A percentile compares a stretch with the other conserved stretches of the same genome.
Conservation (phyloP, 2,329 filamentous ascomycete species). For the Verticillium dahliae region DNA sequence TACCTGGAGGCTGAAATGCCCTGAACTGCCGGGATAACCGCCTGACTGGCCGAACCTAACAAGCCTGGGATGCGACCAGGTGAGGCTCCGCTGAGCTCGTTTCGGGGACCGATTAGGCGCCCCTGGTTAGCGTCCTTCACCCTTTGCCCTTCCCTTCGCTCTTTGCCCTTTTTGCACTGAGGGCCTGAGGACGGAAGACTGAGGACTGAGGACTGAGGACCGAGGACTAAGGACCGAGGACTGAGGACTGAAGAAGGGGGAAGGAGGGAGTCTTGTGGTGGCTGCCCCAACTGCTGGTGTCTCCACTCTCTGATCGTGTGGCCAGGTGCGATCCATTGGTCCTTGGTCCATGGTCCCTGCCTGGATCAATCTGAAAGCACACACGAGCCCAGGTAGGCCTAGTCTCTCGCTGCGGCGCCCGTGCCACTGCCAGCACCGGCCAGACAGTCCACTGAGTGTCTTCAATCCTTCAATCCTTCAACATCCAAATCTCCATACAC, state of each 20-base stretch:
- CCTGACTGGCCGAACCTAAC: neutral
- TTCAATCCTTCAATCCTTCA: conserved; percentile 11
- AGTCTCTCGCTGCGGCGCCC: neutral
- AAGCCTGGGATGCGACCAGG: neutral
- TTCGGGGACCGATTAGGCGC: neutral
- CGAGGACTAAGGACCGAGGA: no score
- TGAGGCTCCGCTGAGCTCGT: neutral
- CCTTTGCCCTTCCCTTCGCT: no score
- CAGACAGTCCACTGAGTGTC: neutral
- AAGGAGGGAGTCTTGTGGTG: neutral
- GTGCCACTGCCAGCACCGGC: neutral
- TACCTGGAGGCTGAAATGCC: neutral
- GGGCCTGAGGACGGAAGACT: neutral
- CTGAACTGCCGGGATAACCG: neutral
- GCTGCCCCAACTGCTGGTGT: neutral
- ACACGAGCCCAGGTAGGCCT: neutral
- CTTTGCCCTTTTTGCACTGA: neutral
- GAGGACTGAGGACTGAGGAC: no score
- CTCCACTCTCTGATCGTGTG: neutral
- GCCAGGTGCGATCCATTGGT: neutral
- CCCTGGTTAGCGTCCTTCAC: neutral
- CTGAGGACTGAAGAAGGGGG: neutral
- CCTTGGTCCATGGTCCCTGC: neutral
- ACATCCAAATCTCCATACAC: conserved; percentile 4
- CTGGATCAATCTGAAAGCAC: neutral